These are phyloP conservation scores for Diversispora epigaea DNA, from an alignment of 192 early-diverging fungal genomes.

Conservation along the genomic window DNA sequence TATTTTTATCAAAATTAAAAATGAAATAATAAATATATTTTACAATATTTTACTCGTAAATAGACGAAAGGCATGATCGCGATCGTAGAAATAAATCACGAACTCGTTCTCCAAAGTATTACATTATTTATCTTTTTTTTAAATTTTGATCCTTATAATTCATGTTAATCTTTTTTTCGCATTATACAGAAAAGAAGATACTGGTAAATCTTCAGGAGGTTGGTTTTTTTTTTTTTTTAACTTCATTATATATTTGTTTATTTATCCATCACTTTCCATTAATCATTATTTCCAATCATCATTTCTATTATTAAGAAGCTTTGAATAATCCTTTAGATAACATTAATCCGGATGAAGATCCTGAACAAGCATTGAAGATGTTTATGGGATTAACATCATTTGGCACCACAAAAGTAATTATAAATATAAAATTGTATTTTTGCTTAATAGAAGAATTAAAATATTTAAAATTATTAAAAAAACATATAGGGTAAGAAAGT, in stretches of 20 bases:
- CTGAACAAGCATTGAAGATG: conserved; percentile 77
- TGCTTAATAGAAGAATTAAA: neutral
- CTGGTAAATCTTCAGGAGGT: neutral
- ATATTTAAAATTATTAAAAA: neutral
- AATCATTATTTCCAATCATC: neutral
- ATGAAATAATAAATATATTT: neutral
- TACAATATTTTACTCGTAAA: neutral
- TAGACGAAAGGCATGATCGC: conserved; percentile 23
- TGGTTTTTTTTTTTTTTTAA: neutral
- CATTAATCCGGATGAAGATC: conserved; percentile 49
- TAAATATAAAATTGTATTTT: neutral
- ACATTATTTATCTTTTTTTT: neutral
- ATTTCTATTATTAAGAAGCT: neutral
- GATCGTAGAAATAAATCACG: conserved; percentile 16
- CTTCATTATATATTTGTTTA: neutral
- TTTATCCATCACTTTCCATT: neutral
- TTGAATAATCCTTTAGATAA: conserved; percentile 32
- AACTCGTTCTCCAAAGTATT: conserved; percentile 15
- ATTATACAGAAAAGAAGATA: conserved; percentile 10
- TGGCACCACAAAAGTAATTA: conserved; percentile 73
- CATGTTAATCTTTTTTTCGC: neutral
- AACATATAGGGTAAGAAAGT: conserved; percentile 69
- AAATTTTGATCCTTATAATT: neutral
- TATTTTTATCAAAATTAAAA: neutral
- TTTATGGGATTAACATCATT: conserved; percentile 91